A percentile compares a stretch with the other conserved stretches of the same genome.
Conservation (phyloP, 306 rosid genomes). For the Quercus variabilis region DNA sequence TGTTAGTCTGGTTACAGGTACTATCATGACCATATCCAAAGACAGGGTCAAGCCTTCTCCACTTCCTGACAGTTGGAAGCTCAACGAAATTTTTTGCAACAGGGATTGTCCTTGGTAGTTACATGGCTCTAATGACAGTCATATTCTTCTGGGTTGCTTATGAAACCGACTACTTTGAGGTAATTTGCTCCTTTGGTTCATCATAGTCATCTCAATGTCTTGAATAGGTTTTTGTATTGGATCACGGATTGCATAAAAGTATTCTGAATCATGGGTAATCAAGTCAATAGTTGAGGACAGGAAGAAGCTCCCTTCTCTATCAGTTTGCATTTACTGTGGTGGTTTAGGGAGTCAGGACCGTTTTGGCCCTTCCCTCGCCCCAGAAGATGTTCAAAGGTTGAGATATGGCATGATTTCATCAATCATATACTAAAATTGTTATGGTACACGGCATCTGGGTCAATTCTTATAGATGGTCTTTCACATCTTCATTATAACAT, state of each 20-base stretch:
- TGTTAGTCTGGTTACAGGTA: conserved; percentile 31
- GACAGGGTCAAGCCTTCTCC: conserved; percentile 81
- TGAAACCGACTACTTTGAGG: conserved; percentile 50
- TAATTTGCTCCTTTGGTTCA: conserved; percentile 20
- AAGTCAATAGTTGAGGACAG: neutral
- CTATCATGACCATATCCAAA: conserved; percentile 80
- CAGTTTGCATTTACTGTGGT: neutral
- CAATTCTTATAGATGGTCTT: neutral
- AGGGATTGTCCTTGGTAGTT: conserved; percentile 62
- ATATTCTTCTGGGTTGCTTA: conserved; percentile 45
- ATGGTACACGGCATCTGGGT: neutral
- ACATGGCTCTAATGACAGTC: conserved; percentile 61
- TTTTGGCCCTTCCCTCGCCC: neutral
- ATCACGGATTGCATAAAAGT: neutral
- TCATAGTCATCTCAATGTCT: neutral
- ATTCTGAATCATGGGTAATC: neutral
- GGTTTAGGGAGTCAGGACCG: neutral
- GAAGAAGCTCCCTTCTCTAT: neutral
- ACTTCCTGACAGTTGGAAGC: conserved; percentile 72
- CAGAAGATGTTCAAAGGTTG: no score
- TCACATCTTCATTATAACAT: neutral
- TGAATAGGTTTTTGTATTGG: neutral
- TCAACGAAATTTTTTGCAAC: conserved; percentile 73
- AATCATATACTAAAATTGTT: neutral
- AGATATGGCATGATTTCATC: neutral